A percentile compares a stretch with the other conserved stretches of the same genome.
Evolutionary conservation across 371 early-diverging fungal species (phyloP).

Genomic region (Mucor plumbeus): DNA sequence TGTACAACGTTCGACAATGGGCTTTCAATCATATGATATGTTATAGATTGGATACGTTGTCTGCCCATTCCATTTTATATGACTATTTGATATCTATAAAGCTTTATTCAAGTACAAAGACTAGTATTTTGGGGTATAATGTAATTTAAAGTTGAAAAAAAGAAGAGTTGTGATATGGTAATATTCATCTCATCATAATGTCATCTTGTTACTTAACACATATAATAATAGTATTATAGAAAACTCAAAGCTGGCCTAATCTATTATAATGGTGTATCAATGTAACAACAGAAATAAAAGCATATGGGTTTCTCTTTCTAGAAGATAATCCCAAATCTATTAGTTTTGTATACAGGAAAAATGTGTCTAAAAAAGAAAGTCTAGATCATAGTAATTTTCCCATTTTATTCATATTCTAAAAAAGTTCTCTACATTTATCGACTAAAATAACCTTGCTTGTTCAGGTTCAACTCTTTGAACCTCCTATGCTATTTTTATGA

Average conservation of each 20-base stretch:
- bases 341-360: neutral
- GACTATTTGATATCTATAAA: neutral
- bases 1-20: conserved; percentile 22
- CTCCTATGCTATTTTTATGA: too few relatives aligned
- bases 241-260: neutral
- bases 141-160: neutral
- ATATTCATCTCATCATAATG: neutral
- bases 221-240: neutral
- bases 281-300: neutral
- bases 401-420: neutral
- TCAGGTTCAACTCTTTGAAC: too few relatives aligned
- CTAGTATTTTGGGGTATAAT: neutral
- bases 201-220: neutral
- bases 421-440: neutral
- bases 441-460: too few relatives aligned
- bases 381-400: neutral
- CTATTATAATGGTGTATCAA: neutral
- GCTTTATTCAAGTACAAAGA: neutral
- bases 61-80: neutral
- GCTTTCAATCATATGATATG: conserved; percentile 15
- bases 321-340: too few relatives aligned
- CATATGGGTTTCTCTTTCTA: neutral
- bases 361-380: neutral
- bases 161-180: neutral
- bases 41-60: neutral